Evolutionary conservation across 306 rosid species (phyloP).

Genomic region (Vigna angularis): DNA sequence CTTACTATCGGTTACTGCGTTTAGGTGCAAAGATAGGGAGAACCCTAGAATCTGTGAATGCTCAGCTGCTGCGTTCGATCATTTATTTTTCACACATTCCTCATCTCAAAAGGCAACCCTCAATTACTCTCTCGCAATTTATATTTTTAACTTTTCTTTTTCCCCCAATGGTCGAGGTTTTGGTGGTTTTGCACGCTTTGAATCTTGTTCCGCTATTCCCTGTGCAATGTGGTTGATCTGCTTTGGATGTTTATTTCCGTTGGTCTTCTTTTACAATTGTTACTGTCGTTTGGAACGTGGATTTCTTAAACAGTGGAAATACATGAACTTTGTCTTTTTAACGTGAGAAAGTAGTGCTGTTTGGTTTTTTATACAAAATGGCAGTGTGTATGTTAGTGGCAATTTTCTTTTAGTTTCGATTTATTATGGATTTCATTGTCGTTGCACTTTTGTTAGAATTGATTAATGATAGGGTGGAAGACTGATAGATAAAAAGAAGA

Average conservation of each 20-base stretch:
- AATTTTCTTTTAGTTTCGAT: neutral
- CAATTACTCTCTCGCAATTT: constrained; percentile 6
- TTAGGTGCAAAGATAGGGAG: constrained; percentile 21
- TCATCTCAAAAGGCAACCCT: neutral
- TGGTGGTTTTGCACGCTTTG: constrained; percentile 8
- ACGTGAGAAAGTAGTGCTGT: neutral
- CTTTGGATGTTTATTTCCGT: constrained; percentile 10
- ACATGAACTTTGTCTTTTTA: neutral
- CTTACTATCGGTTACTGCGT: constrained; percentile 32
- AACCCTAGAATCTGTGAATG: constrained; percentile 50
- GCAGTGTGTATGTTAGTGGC: neutral
- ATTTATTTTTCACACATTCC: constrained; percentile 24
- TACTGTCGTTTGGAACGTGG: constrained; percentile 20
- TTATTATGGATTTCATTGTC: neutral
- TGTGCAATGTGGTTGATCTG: constrained; percentile 35
- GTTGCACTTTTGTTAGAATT: neutral
- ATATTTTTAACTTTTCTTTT: neutral
- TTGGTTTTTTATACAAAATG: neutral
- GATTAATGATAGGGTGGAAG: constrained; percentile 12
- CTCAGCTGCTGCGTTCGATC: constrained; percentile 5
- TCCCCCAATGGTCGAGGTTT: neutral
- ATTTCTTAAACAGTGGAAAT: constrained; percentile 24
- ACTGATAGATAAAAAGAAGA: neutral
- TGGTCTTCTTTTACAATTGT: neutral
- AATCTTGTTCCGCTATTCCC: neutral